Evolutionary conservation across 306 rosid species (phyloP), one percentile per base, ranked within the genome.

Genomic region (Sesbania bispinosa): DNA sequence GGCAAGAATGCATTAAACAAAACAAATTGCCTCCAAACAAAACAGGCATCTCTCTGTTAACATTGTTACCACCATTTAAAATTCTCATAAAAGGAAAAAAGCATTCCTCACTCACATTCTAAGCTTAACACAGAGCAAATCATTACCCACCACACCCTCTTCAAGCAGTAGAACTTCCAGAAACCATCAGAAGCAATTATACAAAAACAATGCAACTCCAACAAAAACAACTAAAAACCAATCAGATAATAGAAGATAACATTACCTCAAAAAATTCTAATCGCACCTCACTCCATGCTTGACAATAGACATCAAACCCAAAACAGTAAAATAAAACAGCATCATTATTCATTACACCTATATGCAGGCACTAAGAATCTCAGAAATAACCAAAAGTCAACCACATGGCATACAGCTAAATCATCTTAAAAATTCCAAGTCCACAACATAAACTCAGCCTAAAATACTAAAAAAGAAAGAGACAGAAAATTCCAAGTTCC

Each of bases 401-500:
- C 58, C 55, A 59, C 26, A 32, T 8, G 36, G 36, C 4, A 46
- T 2, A 26, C 1, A 62, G 8, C 64, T 42, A 70, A 10, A 3
- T 35, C 10, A 47, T n/a, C 65, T 38, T 38, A 36, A 39, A 46
- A 41, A 4, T 41, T 50, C 29, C 48, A 51, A 33, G 26, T 24
- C 39, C 20, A 29, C 7, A 26, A 14, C 1, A 47, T 45, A n/a
- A 65, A n/a, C 72, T 38, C 55, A 13, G 19, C 57, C 63, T 16
- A 27, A 47, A 67, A 35, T 46, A 58, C 4, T 35, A 5, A 36
- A 32, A 19, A 32, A 58, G 7, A 35, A 10, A 63, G 23, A n/a
- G 7, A 66, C 10, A 32, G 23, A 41, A 54, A 55, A 46, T 35
- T 15, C 69, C 43, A 77, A 53, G 52, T 67, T 67, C 45, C 29